Evolutionary conservation across 139 green algal species (phyloP), one percentile per base, ranked within the genome.

Genomic region (Chlorella sp.): DNA sequence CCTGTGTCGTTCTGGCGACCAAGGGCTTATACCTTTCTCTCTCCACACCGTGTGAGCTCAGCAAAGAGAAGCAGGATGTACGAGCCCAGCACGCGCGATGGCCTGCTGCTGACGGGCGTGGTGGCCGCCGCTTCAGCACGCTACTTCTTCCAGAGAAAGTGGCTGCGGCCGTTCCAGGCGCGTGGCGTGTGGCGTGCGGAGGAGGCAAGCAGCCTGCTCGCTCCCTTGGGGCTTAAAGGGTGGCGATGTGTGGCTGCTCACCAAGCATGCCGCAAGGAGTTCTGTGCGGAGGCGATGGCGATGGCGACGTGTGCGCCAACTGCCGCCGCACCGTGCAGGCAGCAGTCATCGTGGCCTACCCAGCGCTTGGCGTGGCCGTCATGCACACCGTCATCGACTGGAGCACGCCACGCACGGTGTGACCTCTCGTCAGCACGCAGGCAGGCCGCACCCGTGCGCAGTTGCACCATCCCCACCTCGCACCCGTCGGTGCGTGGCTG

Each of bases 311-410:
- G 22, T 29, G 35, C 30, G 3, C 68, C 2, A 2, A 24, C 42
- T 55, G 42, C 42, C 42, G 5, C 1, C 31, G 22, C 27, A 33
- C 24, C 34, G 2, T 34, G 23, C 72, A 83, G 77, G 69, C 76
- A 2, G 77, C 72, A 30, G 76, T 76, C 2, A 65, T 83, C 23
- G 49, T 74, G 17, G 77, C 77, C 0, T 83, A 72, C 72, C 77
- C 77, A 2, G 49, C 72, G 20, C 62, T 79, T 22, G 77, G 77
- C 3, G 68, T 83, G 26, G 77, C 68, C 2, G 36, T 83, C 24
- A 83, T 83, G 77, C 67, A 83, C n/a, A 74, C 69, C 6, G 72
- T 77, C 1, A 83, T 83, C 23, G 49, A 55, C 42, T 55, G 17
- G 10, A 55, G 42, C 42, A 55, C 42, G 17, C 42, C 42, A 55